Base-by-base conservation (phyloP, 192 early-diverging fungal species). In the Thamnidium elegans region DNA sequence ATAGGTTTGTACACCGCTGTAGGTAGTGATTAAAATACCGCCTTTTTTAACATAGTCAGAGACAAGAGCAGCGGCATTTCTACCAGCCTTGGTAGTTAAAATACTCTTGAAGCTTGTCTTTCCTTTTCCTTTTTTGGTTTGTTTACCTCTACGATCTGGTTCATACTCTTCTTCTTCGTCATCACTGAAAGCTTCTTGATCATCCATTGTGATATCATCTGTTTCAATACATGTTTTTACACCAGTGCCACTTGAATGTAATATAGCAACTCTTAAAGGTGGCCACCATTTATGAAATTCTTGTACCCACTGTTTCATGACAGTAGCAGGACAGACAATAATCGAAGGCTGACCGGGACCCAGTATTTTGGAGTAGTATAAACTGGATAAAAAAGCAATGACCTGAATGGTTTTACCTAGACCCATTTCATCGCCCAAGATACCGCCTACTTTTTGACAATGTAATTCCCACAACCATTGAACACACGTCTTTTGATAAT, bases 401-500 rank as follows among this genome's bases (percentile, higher is more conserved):
- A 93, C 81, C 67, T 98, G 96, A 34, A 97, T 86, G 0, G 96
- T 98, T 63, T 98, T 98, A 9, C 96, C 96, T 1, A 96, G 72
- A 1, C 94, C 94, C 95, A 97, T 96, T 70, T 96, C 93, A 74
- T 97, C 95, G 21, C 93, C 94, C 21, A 97, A 77, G 21, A 98
- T 90, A 0, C 96, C 96, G 2, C 96, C 96, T 0, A 88, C 86
- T 42, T 92, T 80, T 69, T 95, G 92, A 50, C 78, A 78, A 71
- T 95, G 90, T 48, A 97, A 76, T 59, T 94, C 91, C 84, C 86
- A 91, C 39, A 99, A 75, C 96, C 96, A 99, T 30, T 80, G 77
- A 6, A 90, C 68, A 69, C 74, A 76, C 17, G 92, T 89, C 63
- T 86, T 84, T 73, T 99, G 96, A 70, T 99, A 97, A 52, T 89